Evolutionary conservation across 1,284 basidiomycete genomes (phyloP).

Genomic region (Phaffia rhodozyma): DNA sequence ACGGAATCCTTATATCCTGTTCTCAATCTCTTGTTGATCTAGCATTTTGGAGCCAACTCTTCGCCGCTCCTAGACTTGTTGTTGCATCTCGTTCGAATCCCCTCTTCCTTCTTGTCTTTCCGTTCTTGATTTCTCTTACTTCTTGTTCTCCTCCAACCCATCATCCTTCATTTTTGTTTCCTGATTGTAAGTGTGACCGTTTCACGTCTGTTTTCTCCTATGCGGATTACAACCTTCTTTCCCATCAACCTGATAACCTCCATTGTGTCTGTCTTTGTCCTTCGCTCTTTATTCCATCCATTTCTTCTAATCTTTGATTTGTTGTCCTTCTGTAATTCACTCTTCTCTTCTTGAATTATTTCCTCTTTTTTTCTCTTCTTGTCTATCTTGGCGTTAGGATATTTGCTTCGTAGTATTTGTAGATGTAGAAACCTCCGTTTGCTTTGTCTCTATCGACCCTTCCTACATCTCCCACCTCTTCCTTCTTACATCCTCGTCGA

Average conservation of each 20-base stretch:
- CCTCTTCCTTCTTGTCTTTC: neutral
- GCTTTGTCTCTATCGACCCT: too few species aligned
- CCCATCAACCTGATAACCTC: neutral
- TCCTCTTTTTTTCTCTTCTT: neutral
- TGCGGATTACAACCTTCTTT: neutral
- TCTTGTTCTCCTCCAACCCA: neutral
- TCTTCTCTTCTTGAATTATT: neutral
- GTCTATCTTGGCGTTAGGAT: neutral
- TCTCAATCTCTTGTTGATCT: neutral
- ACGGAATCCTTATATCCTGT: too few species aligned
- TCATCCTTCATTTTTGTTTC: neutral
- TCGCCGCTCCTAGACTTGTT: neutral
- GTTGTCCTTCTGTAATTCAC: neutral
- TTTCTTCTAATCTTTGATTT: neutral
- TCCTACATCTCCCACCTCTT: too few species aligned
- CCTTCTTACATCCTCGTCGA: too few species aligned
- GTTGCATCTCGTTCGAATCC: neutral
- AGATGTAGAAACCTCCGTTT: too few species aligned
- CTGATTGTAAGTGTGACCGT: neutral
- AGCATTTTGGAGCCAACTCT: neutral
- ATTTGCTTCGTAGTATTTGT: too few species aligned
- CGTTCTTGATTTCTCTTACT: neutral
- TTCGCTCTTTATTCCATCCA: neutral
- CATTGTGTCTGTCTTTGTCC: neutral
- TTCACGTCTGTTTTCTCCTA: neutral